Evolutionary conservation across 768 basidiomycete species (phyloP).

Genomic region (Pleurotus platypus): DNA sequence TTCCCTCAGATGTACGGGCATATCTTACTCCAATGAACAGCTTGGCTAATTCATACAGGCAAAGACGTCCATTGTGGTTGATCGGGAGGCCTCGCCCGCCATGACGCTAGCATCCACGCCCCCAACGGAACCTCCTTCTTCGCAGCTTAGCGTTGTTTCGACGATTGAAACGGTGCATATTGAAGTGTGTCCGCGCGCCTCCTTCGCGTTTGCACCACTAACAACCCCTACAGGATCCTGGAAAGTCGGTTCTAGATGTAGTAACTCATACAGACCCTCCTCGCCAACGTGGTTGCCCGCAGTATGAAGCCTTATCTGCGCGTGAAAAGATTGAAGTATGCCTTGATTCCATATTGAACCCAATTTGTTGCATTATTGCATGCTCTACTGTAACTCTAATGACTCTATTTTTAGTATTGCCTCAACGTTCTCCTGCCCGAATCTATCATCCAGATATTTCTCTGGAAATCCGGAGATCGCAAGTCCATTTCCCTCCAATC

Average conservation of each 20-base stretch:
- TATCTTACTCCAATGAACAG: no score
- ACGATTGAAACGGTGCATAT: no score
- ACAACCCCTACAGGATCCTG: no score
- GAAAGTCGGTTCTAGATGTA: background rate
- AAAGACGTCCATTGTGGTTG: background rate
- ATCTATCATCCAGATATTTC: constrained; percentile 65
- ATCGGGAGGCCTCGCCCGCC: background rate
- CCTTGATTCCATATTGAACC: constrained; percentile 1
- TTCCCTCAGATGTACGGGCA: no score
- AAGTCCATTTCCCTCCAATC: constrained; percentile 44
- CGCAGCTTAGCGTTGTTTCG: background rate
- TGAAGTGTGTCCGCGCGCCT: no score
- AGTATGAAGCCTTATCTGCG: constrained; percentile 38
- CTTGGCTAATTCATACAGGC: no score
- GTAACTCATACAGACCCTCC: constrained; percentile 4
- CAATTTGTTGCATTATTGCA: background rate
- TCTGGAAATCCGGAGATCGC: constrained; percentile 67
- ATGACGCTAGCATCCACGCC: background rate
- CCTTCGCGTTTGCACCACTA: no score
- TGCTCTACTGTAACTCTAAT: background rate
- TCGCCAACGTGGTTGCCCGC: constrained; percentile 33
- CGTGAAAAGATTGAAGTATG: constrained; percentile 53
- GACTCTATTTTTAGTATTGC: constrained; percentile 52
- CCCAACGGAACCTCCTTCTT: background rate
- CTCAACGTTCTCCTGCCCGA: constrained; percentile 70